These are phyloP conservation scores for Apiospora arundinis DNA, from an alignment of 2,329 filamentous ascomycete genomes.

Conservation along the genomic window DNA sequence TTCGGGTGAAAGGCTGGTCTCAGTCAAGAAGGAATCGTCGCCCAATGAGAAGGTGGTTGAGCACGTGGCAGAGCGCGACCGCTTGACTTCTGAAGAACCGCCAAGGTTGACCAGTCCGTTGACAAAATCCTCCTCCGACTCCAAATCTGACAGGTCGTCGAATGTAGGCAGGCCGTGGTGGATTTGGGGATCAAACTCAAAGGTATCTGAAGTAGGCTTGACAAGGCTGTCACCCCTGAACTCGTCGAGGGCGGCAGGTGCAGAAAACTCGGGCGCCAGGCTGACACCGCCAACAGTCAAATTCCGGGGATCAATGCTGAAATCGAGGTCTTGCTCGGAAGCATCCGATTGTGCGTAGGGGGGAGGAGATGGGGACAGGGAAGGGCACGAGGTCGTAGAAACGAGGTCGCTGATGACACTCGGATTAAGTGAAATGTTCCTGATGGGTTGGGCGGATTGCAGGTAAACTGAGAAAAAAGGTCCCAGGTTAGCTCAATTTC, in stretches of 20 bases:
- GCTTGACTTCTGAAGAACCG: slow-evolving; percentile 63
- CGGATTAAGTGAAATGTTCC: slow-evolving; percentile 65
- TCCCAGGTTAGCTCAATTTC: slow-evolving; percentile 16
- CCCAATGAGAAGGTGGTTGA: slow-evolving; percentile 72
- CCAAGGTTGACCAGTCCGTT: slow-evolving; percentile 74
- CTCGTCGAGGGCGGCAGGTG: slow-evolving; percentile 69
- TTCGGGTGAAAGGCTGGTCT: slow-evolving; percentile 70
- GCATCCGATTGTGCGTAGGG: slow-evolving; percentile 74
- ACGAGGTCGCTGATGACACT: slow-evolving; percentile 72
- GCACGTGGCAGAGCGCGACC: slow-evolving; percentile 71
- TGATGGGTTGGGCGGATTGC: slow-evolving; percentile 24
- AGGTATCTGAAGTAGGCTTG: slow-evolving; percentile 46
- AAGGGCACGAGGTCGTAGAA: slow-evolving; percentile 79
- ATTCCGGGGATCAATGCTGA: slow-evolving; percentile 85
- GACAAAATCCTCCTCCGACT: slow-evolving; percentile 88
- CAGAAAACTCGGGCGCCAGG: slow-evolving; percentile 67
- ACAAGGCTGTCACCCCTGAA: slow-evolving; percentile 57
- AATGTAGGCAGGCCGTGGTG: slow-evolving; percentile 73
- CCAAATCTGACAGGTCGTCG: slow-evolving; percentile 86
- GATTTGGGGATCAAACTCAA: slow-evolving; percentile 59
- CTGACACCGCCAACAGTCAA: slow-evolving; percentile 72
- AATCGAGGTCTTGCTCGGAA: slow-evolving; percentile 77
- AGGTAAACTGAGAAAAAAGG: slow-evolving; percentile 38
- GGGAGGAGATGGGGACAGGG: slow-evolving; percentile 85
- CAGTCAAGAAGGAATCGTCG: slow-evolving; percentile 78